These are phyloP conservation scores for Colletotrichum tabaci DNA, from an alignment of 2,329 filamentous ascomycete genomes.

Conservation along the genomic window DNA sequence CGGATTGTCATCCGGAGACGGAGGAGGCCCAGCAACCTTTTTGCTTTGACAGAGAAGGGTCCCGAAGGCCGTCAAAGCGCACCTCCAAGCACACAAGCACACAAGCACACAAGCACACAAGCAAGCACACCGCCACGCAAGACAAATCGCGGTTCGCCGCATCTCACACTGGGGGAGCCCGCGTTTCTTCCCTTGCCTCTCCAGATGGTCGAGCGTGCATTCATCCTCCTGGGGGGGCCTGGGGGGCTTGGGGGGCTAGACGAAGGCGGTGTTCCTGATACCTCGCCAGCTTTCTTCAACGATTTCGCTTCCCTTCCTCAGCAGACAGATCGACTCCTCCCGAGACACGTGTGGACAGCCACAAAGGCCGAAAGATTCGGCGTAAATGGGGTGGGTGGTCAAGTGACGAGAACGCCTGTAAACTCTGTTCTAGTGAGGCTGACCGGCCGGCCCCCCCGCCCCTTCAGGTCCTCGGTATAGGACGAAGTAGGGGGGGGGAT, in stretches of 20 bases:
- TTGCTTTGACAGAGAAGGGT: constrained; percentile 39
- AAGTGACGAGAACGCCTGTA: constrained; percentile 33
- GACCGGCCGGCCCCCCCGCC: not conserved
- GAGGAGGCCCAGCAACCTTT: constrained; percentile 23
- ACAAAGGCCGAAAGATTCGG: constrained; percentile 17
- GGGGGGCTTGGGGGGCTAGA: not conserved
- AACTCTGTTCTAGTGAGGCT: constrained; percentile 37
- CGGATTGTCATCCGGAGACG: constrained; percentile 36
- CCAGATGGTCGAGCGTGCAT: constrained; percentile 17
- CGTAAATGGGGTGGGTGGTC: constrained; percentile 21
- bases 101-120: not conserved
- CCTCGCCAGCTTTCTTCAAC: not conserved
- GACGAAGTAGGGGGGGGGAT: constrained; percentile 25
- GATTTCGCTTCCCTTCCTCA: not conserved
- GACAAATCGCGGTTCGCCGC: not conserved
- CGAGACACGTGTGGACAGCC: constrained; percentile 7
- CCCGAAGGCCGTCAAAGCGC: constrained; percentile 35
- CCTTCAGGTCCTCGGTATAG: constrained; percentile 16
- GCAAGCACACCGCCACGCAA: constrained; percentile 9
- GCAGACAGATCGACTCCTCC: not conserved
- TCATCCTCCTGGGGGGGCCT: not conserved
- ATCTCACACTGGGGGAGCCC: not conserved
- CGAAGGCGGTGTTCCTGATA: not conserved
- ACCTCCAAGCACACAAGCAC: not conserved
- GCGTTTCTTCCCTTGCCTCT: not conserved